These are phyloP conservation scores for Tetracladium setigerum DNA, from an alignment of 495 filamentous ascomycete species.

Conservation along the genomic window DNA sequence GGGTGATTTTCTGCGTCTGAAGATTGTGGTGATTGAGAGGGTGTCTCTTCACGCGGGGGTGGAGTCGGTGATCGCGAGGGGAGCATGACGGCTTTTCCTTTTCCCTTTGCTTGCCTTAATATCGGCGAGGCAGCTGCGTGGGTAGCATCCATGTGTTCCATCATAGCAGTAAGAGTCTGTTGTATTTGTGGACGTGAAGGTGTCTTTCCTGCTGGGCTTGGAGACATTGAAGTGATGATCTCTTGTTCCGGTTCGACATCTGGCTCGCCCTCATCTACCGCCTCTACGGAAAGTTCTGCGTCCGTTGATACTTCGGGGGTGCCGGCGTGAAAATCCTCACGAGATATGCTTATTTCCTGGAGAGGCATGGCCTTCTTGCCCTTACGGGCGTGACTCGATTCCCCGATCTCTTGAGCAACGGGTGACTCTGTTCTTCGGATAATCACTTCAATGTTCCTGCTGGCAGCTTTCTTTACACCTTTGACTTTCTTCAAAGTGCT, in stretches of 20 bases:
- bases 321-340: constrained; percentile 12
- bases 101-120: background rate
- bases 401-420: constrained; percentile 24
- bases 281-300: background rate
- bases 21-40: constrained; percentile 61
- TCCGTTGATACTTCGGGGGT: background rate
- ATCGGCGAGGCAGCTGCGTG: too few relatives aligned
- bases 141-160: too few relatives aligned
- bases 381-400: background rate
- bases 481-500: constrained; percentile 38
- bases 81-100: background rate
- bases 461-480: constrained; percentile 36
- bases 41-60: constrained; percentile 21
- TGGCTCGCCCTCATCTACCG: background rate
- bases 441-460: constrained; percentile 24
- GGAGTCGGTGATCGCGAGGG: constrained; percentile 11
- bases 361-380: constrained; percentile 4
- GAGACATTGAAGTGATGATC: too few relatives aligned
- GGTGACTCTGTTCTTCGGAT: constrained; percentile 13
- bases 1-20: constrained; percentile 78
- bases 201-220: too few relatives aligned
- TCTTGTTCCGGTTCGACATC: too few relatives aligned
- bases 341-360: constrained; percentile 8
- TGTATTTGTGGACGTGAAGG: too few relatives aligned
- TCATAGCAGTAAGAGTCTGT: too few relatives aligned